Base-by-base conservation (phyloP, 495 filamentous ascomycete genomes). In the Letharia columbiana region DNA sequence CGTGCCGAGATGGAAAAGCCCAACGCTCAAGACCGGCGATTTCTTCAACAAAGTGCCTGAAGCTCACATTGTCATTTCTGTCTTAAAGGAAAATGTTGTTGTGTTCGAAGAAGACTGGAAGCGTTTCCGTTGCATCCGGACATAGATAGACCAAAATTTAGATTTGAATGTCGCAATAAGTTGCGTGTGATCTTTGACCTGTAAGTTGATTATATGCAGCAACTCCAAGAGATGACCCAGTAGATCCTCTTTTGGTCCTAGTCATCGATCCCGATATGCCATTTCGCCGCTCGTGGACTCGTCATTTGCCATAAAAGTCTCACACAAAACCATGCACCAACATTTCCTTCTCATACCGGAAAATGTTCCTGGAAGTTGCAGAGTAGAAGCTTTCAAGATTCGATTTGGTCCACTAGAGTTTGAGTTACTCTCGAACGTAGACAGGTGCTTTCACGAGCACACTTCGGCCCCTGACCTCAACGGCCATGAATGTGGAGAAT, bases 361-460 rank as follows among this genome's bases (percentile, higher is more conserved):
- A 17, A 10, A 7, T 35, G 2, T 35, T 18, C 52, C 52, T 18
- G 31, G 13, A 56, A 17, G 13, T 28, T 52, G 8, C n/a, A 18
- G 28, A 35, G 4, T 17, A 28, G 8, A 56, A 33, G 28, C 28
- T 15, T 4, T 35, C 31, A 4, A 56, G 9, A 20, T 3, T 54
- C 10, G 50, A 18, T 17, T 35, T 33, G 31, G 28, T 35, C 18
- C 28, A 17, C 31, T 7, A 31, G n/a, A 54, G 7, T 17, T 35
- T 56, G 13, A 54, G 3, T 62, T 33, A 67, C 49, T 69, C 65
- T 35, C 66, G 31, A 20, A 82, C 77, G 85, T 89, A 98, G n/a
- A 97, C 90, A 20, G 95, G 92, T 49, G 94, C 89, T 78, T 96
- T 96, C 28, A 88, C 80, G 71, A 98, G 76, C 62, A 96, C 88